These are phyloP conservation scores for Candida vaughaniae DNA, from an alignment of 805 yeast genomes.

Conservation along the genomic window DNA sequence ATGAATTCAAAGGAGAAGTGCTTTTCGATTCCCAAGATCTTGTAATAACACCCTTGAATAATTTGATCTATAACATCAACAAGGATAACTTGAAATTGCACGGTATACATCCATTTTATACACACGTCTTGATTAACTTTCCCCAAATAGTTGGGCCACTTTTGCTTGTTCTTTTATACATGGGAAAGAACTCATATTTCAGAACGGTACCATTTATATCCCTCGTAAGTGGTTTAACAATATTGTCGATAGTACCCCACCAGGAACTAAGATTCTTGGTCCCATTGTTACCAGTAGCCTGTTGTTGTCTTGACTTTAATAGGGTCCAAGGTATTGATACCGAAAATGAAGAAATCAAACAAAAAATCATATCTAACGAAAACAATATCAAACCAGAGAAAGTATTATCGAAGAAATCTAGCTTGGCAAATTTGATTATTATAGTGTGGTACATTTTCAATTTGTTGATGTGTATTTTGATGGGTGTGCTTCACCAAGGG, in stretches of 20 bases:
- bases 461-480: slow-evolving; percentile 51
- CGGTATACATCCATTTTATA: slow-evolving; percentile 79
- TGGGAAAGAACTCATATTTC: slow-evolving; percentile 35
- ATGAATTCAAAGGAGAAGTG: slow-evolving; percentile 23
- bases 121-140: slow-evolving; percentile 70
- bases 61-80: slow-evolving; percentile 65
- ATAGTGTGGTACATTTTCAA: slow-evolving; percentile 68
- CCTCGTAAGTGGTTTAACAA: slow-evolving; percentile 56
- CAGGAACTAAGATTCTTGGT: slow-evolving; percentile 89
- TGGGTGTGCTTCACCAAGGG: slow-evolving; percentile 88
- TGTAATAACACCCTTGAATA: slow-evolving; percentile 75
- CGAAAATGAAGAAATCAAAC: slow-evolving; percentile 10
- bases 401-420: slow-evolving; percentile 6
- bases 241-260: slow-evolving; percentile 78
- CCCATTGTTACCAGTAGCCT: slow-evolving; percentile 73
- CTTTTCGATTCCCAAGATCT: slow-evolving; percentile 21
- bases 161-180: slow-evolving; percentile 46
- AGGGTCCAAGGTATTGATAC: slow-evolving; percentile 7
- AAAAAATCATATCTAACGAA: slow-evolving; percentile 7
- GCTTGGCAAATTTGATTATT: slow-evolving; percentile 18
- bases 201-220: slow-evolving; percentile 58
- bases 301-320: slow-evolving; percentile 53
- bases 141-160: slow-evolving; percentile 85
- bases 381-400: slow-evolving; percentile 9
- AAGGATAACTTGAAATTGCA: slow-evolving; percentile 63